Conservation (phyloP, 441 rosid species). For the Breynia disticha region DNA sequence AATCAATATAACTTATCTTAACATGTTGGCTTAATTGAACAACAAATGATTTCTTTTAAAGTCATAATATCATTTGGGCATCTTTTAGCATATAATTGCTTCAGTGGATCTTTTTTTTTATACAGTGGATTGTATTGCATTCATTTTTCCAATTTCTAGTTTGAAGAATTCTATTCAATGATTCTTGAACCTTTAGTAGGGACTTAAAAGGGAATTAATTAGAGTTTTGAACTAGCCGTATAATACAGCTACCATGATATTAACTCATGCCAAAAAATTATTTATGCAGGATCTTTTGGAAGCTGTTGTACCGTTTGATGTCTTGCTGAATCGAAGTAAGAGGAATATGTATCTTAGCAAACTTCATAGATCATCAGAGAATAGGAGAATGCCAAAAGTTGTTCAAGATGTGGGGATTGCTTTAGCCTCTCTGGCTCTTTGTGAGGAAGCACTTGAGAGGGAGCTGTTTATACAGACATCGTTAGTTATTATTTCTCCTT, state of each 20-base stretch:
- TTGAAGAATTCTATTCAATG: too few relatives aligned
- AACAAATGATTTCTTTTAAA: not conserved
- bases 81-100: too few relatives aligned
- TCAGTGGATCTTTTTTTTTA: too few relatives aligned
- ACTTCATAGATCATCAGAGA: conserved; percentile 33
- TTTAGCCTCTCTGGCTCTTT: conserved; percentile 53
- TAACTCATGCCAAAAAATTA: not conserved
- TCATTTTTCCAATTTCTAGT: too few relatives aligned
- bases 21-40: not conserved
- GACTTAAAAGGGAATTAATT: too few relatives aligned
- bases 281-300: conserved; percentile 59
- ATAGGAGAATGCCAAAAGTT: conserved; percentile 36
- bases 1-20: not conserved
- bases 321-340: conserved; percentile 55
- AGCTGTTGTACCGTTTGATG: conserved; percentile 67
- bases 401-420: conserved; percentile 62
- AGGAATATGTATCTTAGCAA: conserved; percentile 35
- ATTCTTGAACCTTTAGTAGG: too few relatives aligned
- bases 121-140: too few relatives aligned
- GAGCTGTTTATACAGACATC: conserved; percentile 64
- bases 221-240: too few relatives aligned
- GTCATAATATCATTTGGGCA: too few relatives aligned
- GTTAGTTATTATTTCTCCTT: conserved; percentile 30
- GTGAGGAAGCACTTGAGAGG: conserved; percentile 68
- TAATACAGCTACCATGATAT: not conserved